Conservation (phyloP, 805 yeast genomes). For the Metschnikowia chrysomelidarum region DNA sequence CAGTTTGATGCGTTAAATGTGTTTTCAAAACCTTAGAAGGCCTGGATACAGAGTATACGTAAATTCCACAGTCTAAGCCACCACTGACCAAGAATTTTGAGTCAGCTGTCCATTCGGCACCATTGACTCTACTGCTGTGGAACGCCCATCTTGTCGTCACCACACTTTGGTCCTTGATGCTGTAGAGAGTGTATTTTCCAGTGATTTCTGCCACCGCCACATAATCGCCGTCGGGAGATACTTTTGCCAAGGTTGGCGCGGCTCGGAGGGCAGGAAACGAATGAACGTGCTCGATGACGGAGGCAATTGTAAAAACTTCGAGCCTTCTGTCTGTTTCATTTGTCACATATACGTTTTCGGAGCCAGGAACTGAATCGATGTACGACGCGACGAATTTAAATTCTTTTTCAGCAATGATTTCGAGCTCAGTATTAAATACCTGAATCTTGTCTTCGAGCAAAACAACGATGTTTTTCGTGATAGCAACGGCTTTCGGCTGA, state of each 20-base stretch:
- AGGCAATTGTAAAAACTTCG: constrained; percentile 32
- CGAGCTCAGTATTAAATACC: constrained; percentile 18
- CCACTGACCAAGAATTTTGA: constrained; percentile 73
- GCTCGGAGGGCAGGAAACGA: constrained; percentile 50
- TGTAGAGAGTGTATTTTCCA: constrained; percentile 82
- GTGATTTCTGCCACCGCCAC: constrained; percentile 84
- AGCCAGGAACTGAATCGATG: constrained; percentile 23
- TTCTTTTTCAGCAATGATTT: constrained; percentile 16
- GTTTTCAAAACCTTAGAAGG: constrained; percentile 76
- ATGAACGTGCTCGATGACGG: constrained; percentile 45
- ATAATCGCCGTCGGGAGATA: constrained; percentile 66
- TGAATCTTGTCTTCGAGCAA: constrained; percentile 32
- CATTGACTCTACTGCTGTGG: constrained; percentile 80
- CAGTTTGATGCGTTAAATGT: constrained; percentile 84
- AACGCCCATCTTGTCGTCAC: constrained; percentile 93
- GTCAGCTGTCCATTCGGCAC: constrained; percentile 76
- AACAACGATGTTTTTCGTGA: constrained; percentile 25
- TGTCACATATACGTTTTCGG: constrained; percentile 27
- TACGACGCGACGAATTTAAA: constrained; percentile 26
- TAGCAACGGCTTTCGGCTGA: constrained; percentile 38
- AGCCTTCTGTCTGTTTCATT: constrained; percentile 30
- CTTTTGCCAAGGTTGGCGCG: constrained; percentile 57
- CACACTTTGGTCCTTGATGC: constrained; percentile 49
- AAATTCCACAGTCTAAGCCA: constrained; percentile 79
- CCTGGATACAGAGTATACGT: constrained; percentile 72